Evolutionary conservation across 2,329 filamentous ascomycete species (phyloP), one percentile per base, ranked within the genome.

Genomic region (Ophiobolus disseminans): DNA sequence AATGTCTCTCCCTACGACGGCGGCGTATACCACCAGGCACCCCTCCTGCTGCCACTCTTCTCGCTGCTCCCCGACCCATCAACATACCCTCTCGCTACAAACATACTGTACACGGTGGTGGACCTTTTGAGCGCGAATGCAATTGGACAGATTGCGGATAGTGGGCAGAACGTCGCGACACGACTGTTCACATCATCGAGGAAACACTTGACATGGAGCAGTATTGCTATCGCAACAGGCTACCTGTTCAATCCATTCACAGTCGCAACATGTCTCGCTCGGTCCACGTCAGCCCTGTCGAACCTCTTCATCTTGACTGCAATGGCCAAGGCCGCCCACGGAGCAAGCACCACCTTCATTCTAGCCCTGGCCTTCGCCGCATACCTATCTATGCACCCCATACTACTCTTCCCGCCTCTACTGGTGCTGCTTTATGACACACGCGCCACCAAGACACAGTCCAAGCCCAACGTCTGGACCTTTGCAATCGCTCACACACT

Each of bases 1-100:
- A 95, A 96, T 77, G 90, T 97, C 48, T 97, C 91, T 51, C 94
- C 94, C 1, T 99, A 97, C 77, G 91, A 99, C 73, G 94, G 94
- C 57, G 94, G 94, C 64, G 90, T 88, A 57, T 88, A 84, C 67
- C 85, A 88, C 70, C 86, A 87, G 76, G 83, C 85, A 67, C 94
- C 94, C 38, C 81, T 99, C 47, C 83, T 99, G 31, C 85, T 99
- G 50, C 91, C 93, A 36, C 82, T 97, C 58, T 97, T 97, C 80
- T 90, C 91, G 26, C 82, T 97, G 35, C 82, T 99, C 35, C 93
- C 94, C 8, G 83, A 87, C 69, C 81, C 85, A 39, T 76, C 81
- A 53, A 71, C 76, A 42, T 85, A 85, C 65, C 87, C 90, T 19
- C 79, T 92, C 60, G 85, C 89, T 57, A 93, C 90, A 9, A 85